phyloP scores from a whole-genome alignment of 306 rosid genomes.

The Cyamopsis tetragonoloba region DNA sequence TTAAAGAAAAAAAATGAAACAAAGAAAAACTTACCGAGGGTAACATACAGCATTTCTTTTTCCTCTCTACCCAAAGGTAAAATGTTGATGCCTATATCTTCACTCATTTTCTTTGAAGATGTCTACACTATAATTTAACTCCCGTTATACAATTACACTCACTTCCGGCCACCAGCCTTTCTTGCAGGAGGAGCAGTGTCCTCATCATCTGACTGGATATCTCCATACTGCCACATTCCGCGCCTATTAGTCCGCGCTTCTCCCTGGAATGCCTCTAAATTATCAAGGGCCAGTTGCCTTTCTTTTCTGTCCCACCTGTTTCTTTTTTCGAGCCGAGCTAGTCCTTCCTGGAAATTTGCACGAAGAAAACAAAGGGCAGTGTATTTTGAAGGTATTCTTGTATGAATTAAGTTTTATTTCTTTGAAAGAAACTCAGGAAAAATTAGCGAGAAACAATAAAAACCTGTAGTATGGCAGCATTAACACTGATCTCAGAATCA shows the following conservation, averaged over 20 bases:
- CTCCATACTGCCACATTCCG: conserved; percentile 83
- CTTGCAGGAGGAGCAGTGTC: conserved; percentile 50
- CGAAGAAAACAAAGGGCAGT: not conserved
- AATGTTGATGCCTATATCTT: conserved; percentile 33
- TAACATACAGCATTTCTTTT: conserved; percentile 27
- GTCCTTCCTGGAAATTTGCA: conserved; percentile 64
- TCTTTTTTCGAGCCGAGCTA: conserved; percentile 59
- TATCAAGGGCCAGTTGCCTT: conserved; percentile 48
- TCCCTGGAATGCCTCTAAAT: conserved; percentile 63
- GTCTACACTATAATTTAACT: conserved; percentile 26
- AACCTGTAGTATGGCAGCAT: conserved; percentile 78
- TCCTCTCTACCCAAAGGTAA: conserved; percentile 27
- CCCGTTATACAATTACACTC: conserved; percentile 18
- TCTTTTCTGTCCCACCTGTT: conserved; percentile 59
- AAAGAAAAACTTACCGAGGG: conserved; percentile 40
- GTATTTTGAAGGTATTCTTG: not conserved
- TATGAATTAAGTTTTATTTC: not conserved
- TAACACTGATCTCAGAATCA: conserved; percentile 64
- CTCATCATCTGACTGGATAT: conserved; percentile 71
- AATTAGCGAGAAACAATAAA: conserved; percentile 7
- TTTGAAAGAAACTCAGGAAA: not conserved
- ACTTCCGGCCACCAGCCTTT: conserved; percentile 55
- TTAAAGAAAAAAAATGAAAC: conserved; percentile 30
- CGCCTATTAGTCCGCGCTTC: conserved; percentile 58
- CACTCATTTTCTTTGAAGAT: conserved; percentile 23